Evolutionary conservation across 768 basidiomycete genomes (phyloP).

Genomic region (Megacollybia marginata): DNA sequence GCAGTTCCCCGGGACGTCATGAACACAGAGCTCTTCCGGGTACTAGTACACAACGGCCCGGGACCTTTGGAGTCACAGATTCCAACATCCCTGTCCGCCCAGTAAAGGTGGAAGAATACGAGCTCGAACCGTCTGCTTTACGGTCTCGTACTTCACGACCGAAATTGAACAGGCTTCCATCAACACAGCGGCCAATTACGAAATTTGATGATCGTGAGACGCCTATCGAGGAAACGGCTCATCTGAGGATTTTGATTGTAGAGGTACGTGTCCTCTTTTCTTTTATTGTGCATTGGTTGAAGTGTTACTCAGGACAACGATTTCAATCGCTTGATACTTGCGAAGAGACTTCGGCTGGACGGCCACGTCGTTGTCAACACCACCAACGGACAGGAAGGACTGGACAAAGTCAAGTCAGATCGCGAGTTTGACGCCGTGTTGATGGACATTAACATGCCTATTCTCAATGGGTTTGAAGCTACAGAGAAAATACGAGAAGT

Average conservation of each 20-base stretch:
- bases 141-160: background rate
- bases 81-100: conserved; percentile 25
- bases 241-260: conserved; percentile 52
- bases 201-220: background rate
- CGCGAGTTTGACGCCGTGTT: conserved; percentile 62
- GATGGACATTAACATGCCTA: conserved; percentile 87
- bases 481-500: conserved; percentile 58
- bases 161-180: background rate
- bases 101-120: conserved; percentile 25
- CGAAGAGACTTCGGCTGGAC: conserved; percentile 57
- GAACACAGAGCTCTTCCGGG: background rate
- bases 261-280: conserved; percentile 41
- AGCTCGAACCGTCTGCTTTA: conserved; percentile 8
- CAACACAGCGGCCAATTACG: background rate
- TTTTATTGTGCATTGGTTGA: background rate
- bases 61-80: conserved; percentile 17
- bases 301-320: conserved; percentile 48
- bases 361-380: conserved; percentile 60
- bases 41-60: conserved; percentile 2
- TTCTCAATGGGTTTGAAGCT: conserved; percentile 68
- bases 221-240: background rate
- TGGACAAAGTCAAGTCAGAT: conserved; percentile 52
- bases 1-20: background rate
- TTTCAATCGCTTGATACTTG: conserved; percentile 65
- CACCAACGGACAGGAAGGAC: conserved; percentile 70